Conservation (phyloP, 352 stramenopile genomes). For the Saprolegnia parasitica region DNA sequence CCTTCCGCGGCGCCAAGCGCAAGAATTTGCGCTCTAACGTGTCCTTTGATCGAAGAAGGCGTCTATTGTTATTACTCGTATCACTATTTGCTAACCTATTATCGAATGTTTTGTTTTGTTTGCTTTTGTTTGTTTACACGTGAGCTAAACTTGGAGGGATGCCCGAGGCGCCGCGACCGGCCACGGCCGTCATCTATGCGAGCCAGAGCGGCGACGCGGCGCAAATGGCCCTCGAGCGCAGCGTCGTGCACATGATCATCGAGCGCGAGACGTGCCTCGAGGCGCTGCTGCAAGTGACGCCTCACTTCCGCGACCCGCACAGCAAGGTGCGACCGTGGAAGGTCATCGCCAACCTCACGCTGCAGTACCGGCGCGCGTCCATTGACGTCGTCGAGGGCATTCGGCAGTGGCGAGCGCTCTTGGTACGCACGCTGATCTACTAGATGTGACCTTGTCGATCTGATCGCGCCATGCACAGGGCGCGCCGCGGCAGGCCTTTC, state of each 20-base stretch:
- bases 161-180: neutral
- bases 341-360: slow-evolving; percentile 57
- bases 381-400: slow-evolving; percentile 71
- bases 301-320: slow-evolving; percentile 28
- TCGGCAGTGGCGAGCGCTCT: slow-evolving; percentile 41
- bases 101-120: too few relatives aligned
- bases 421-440: neutral
- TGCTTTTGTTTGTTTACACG: too few relatives aligned
- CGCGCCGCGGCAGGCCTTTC: slow-evolving; percentile 40
- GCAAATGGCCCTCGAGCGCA: slow-evolving; percentile 37
- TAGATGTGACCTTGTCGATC: too few relatives aligned
- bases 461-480: too few relatives aligned
- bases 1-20: neutral
- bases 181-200: slow-evolving; percentile 5
- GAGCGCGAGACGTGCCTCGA: slow-evolving; percentile 78
- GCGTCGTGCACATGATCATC: slow-evolving; percentile 70
- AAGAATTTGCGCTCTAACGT: neutral
- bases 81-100: neutral
- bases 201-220: neutral
- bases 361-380: slow-evolving; percentile 56
- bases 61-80: neutral
- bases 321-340: slow-evolving; percentile 31
- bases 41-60: neutral
- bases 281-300: slow-evolving; percentile 49
- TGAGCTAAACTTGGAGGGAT: neutral